These are phyloP conservation scores for Falciphora oryzae DNA, from an alignment of 2,329 filamentous ascomycete genomes.

Conservation along the genomic window DNA sequence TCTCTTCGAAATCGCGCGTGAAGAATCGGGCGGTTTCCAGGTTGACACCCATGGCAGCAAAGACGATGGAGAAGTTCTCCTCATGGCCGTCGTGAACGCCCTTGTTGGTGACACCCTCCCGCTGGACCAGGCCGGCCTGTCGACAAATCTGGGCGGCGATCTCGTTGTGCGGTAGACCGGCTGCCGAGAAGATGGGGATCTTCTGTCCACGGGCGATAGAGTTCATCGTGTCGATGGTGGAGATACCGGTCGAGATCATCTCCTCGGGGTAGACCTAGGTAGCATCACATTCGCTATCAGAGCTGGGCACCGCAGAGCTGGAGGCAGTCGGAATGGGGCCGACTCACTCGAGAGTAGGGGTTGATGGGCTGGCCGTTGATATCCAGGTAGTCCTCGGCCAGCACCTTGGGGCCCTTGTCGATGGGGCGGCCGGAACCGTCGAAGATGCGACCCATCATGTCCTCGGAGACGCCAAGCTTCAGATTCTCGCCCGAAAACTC, in stretches of 20 bases:
- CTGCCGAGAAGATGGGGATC: constrained; percentile 98
- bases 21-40: constrained; percentile 99
- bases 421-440: constrained; percentile 97
- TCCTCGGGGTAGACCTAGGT: constrained; percentile 92
- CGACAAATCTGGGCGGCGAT: constrained; percentile 98
- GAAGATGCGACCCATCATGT: constrained; percentile 99
- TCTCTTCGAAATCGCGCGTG: constrained; percentile 97
- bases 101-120: constrained; percentile 76
- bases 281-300: constrained; percentile 2
- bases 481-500: constrained; percentile 95
- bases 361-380: constrained; percentile 99
- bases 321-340: neutral
- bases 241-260: constrained; percentile 99
- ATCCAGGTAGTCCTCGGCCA: constrained; percentile 96
- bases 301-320: too few relatives aligned
- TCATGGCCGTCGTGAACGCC: constrained; percentile 94
- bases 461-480: constrained; percentile 98
- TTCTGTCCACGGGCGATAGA: constrained; percentile 98
- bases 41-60: constrained; percentile 99
- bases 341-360: constrained; percentile 83
- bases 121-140: constrained; percentile 86
- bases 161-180: constrained; percentile 98
- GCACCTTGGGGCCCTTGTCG: constrained; percentile 96
- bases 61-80: constrained; percentile 99
- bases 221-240: constrained; percentile 97